Evolutionary conservation across 2,329 filamentous ascomycete species (phyloP), one percentile per base, ranked within the genome.

Genomic region (Pezicula neosporulosa): DNA sequence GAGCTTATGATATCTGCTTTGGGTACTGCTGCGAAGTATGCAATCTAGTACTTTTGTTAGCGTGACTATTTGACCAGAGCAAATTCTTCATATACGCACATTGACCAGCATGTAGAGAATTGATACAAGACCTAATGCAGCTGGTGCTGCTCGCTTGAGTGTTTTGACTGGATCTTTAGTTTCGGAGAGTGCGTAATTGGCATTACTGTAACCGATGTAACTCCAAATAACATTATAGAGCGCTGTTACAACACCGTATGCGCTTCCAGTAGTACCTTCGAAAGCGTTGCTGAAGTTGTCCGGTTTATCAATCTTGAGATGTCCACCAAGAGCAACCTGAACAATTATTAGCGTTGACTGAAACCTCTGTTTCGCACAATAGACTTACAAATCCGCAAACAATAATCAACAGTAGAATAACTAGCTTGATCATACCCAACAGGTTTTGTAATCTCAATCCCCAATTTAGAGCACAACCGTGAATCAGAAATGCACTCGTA

Each of bases 191-290:
- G 77, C 81, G 61, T 87, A 85, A 69, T 86, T 86, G 64, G 82
- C 83, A 65, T 86, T 87, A 70, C 75, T 80, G 72, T 85, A 86
- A 21, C 85, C 85, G 57, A 85, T 78, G 60, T 83, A 89, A 54
- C 78, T 83, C 78, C 84, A 88, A 60, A 88, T 84, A 55, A 88
- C 83, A 59, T 87, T 88, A 73, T 86, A 87, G 0, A 89, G 70
- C 0, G 85, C 83, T 1, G 81, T 87, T n/a, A 86, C 83, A 33
- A 86, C 75, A 44, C 82, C 82, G 56, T 88, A 64, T 27, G 82
- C 77, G 58, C 78, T 84, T 7, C 81, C 80, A 1, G 81, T 85
- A 5, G 85, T 87, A 8, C 85, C 85, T 44, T 78, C 75, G 56
- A 88, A 89, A 9, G 82, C 78, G 52, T 84, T 75, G 56, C 69